phyloP scores from a whole-genome alignment of 2,329 filamentous ascomycete species.

The Trichoderma semiorbis region DNA sequence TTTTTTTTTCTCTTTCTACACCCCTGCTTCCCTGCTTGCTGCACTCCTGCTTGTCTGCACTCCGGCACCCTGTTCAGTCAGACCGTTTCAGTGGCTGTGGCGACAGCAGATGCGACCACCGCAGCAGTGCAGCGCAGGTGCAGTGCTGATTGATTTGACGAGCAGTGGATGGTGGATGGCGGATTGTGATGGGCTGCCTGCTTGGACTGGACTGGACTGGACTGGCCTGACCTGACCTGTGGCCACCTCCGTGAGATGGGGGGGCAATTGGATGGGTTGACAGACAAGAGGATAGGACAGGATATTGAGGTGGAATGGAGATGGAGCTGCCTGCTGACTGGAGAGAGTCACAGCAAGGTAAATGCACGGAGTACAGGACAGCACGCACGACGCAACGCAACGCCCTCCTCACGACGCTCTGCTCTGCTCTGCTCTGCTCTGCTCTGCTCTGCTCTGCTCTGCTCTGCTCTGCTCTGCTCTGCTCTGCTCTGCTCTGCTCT shows the following conservation, averaged over 20 bases:
- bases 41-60: conserved; percentile 8
- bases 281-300: neutral
- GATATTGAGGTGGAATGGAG: neutral
- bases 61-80: conserved; percentile 11
- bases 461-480: neutral
- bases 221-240: neutral
- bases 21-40: conserved; percentile 12
- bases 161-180: neutral
- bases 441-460: neutral
- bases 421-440: neutral
- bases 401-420: neutral
- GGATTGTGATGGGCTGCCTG: conserved; percentile 14
- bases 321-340: conserved; percentile 12
- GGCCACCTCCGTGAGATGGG: conserved; percentile 1
- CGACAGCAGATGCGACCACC: neutral
- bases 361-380: neutral
- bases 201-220: neutral
- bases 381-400: neutral
- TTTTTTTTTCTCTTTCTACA: neutral
- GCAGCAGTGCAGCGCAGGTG: conserved; percentile 10
- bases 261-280: conserved; percentile 3
- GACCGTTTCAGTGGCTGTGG: conserved; percentile 13
- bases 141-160: conserved; percentile 8
- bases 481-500: neutral
- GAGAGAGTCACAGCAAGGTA: conserved; percentile 3